These are phyloP conservation scores for Euphorbia schlechtendalii DNA, from an alignment of 441 rosid genomes.

Conservation along the genomic window DNA sequence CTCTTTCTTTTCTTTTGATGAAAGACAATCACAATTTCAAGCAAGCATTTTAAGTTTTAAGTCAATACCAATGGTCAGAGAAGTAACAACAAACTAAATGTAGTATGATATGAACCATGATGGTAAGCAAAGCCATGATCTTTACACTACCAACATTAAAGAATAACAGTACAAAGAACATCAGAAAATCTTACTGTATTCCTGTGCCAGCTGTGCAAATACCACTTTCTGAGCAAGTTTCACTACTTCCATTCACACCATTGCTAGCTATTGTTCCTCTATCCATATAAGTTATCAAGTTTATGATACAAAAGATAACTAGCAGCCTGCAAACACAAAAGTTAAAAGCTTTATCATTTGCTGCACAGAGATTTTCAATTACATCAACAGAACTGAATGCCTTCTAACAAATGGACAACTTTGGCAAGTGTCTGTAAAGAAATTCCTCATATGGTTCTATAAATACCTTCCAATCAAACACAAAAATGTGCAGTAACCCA, in stretches of 20 bases:
- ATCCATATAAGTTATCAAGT: conserved; percentile 76
- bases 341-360: background rate
- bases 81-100: no score
- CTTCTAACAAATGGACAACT: background rate
- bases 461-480: background rate
- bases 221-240: conserved; percentile 57
- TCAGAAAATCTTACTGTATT: conserved; percentile 65
- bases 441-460: background rate
- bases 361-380: background rate
- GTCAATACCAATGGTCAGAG: no score
- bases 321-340: conserved; percentile 55
- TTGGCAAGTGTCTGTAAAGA: background rate
- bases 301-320: no score
- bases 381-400: background rate
- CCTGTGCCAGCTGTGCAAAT: conserved; percentile 80
- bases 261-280: conserved; percentile 96
- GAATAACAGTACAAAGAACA: background rate
- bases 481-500: background rate
- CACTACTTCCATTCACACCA: conserved; percentile 93
- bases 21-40: no score
- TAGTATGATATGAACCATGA: background rate
- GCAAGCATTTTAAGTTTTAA: no score
- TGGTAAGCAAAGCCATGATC: background rate
- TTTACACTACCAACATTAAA: background rate
- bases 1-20: no score